Conservation (phyloP, 805 yeast genomes). For the Teunomyces atbi region DNA sequence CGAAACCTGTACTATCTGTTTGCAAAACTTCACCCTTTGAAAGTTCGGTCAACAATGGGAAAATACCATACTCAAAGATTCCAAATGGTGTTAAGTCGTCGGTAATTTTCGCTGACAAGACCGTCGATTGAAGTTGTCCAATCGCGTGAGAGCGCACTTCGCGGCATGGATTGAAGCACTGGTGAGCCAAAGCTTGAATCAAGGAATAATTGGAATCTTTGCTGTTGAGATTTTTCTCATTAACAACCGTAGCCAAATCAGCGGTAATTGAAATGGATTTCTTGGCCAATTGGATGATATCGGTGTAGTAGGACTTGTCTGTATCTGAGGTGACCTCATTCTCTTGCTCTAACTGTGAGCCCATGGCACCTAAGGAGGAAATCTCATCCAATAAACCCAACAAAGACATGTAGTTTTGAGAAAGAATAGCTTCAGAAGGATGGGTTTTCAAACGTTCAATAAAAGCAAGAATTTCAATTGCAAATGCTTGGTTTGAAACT, state of each 20-base stretch:
- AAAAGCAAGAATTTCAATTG: slow-evolving; percentile 47
- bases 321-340: slow-evolving; percentile 8
- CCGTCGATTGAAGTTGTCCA: slow-evolving; percentile 51
- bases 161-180: slow-evolving; percentile 84
- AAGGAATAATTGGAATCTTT: slow-evolving; percentile 53
- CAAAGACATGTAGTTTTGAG: slow-evolving; percentile 58
- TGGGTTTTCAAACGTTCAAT: slow-evolving; percentile 40
- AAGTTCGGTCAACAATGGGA: slow-evolving; percentile 68
- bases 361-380: slow-evolving; percentile 77
- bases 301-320: slow-evolving; percentile 4
- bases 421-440: slow-evolving; percentile 37
- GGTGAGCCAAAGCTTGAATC: slow-evolving; percentile 82
- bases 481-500: slow-evolving; percentile 44
- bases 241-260: slow-evolving; percentile 41
- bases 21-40: slow-evolving; percentile 57
- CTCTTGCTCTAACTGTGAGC: slow-evolving; percentile 71
- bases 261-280: slow-evolving; percentile 62
- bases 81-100: slow-evolving; percentile 48
- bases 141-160: slow-evolving; percentile 70
- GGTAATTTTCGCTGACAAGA: slow-evolving; percentile 41
- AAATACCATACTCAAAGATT: slow-evolving; percentile 68
- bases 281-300: slow-evolving; percentile 54
- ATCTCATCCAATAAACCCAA: slow-evolving; percentile 75
- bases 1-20: slow-evolving; percentile 64
- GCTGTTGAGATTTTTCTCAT: slow-evolving; percentile 31